These are phyloP conservation scores for Tulasnella sp. DNA, from an alignment of 768 basidiomycete species.

Conservation along the genomic window DNA sequence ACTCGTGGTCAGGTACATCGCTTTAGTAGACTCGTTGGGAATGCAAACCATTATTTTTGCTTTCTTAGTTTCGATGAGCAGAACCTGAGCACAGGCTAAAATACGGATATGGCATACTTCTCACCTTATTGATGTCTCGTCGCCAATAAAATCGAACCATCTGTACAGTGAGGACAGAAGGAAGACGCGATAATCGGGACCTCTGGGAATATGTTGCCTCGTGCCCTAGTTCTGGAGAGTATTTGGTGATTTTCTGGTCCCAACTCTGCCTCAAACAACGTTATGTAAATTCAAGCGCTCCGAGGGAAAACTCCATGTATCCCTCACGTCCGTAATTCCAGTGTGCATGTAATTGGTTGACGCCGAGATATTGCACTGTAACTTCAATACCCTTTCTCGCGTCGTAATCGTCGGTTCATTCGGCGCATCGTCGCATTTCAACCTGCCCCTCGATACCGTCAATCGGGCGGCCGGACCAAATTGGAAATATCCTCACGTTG, in stretches of 20 bases:
- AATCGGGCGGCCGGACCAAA: background rate
- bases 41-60: constrained; percentile 83
- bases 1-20: background rate
- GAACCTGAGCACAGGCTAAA: constrained; percentile 18
- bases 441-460: constrained; percentile 31
- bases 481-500: constrained; percentile 37
- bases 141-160: constrained; percentile 97
- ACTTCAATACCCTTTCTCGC: constrained; percentile 66
- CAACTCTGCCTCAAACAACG: constrained; percentile 47
- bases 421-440: constrained; percentile 69
- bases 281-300: too few relatives aligned
- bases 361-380: constrained; percentile 84
- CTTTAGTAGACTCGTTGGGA: background rate
- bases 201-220: constrained; percentile 71
- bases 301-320: background rate
- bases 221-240: constrained; percentile 63
- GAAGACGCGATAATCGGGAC: constrained; percentile 71
- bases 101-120: constrained; percentile 16
- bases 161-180: constrained; percentile 75
- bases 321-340: constrained; percentile 66
- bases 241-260: constrained; percentile 78
- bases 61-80: constrained; percentile 34
- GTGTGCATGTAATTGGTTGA: constrained; percentile 79
- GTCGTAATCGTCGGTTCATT: constrained; percentile 57
- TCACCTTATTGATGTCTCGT: constrained; percentile 56